Conservation (phyloP, 164 flowering plant species). For the Litsea cubeba region DNA sequence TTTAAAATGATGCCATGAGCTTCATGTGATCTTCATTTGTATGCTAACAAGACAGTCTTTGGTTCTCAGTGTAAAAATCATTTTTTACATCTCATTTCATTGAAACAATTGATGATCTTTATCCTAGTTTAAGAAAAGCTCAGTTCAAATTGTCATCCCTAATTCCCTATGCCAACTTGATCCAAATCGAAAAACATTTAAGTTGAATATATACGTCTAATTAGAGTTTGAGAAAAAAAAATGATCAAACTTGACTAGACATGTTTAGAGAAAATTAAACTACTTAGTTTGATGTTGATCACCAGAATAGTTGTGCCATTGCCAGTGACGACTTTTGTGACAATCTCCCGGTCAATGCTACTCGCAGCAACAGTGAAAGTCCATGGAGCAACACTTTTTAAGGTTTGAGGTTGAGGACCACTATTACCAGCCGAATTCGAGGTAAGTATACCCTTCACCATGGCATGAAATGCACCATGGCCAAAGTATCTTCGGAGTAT, state of each 20-base stretch:
- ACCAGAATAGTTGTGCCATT: not conserved
- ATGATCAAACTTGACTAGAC: not conserved
- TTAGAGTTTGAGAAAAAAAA: not conserved
- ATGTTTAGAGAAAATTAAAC: not conserved
- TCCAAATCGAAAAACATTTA: not conserved
- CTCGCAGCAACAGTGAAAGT: conserved; percentile 70
- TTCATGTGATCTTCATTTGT: too few relatives aligned
- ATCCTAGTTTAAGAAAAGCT: not conserved
- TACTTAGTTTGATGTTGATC: not conserved
- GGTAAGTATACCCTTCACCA: conserved; percentile 59
- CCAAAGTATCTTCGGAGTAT: conserved; percentile 35
- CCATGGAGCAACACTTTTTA: conserved; percentile 73
- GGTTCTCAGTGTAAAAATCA: too few relatives aligned
- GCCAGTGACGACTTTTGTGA: not conserved
- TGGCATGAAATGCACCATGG: conserved; percentile 79
- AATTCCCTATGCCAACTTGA: not conserved
- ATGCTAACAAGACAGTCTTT: too few relatives aligned
- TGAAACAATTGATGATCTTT: too few relatives aligned
- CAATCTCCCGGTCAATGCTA: conserved; percentile 50
- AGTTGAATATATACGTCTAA: not conserved
- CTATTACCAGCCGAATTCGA: conserved; percentile 68
- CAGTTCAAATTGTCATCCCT: not conserved
- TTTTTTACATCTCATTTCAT: too few relatives aligned
- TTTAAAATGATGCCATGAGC: too few relatives aligned
- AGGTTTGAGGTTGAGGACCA: conserved; percentile 40